Evolutionary conservation across 2,329 filamentous ascomycete genomes (phyloP).

Genomic region (Fusarium stilboides): DNA sequence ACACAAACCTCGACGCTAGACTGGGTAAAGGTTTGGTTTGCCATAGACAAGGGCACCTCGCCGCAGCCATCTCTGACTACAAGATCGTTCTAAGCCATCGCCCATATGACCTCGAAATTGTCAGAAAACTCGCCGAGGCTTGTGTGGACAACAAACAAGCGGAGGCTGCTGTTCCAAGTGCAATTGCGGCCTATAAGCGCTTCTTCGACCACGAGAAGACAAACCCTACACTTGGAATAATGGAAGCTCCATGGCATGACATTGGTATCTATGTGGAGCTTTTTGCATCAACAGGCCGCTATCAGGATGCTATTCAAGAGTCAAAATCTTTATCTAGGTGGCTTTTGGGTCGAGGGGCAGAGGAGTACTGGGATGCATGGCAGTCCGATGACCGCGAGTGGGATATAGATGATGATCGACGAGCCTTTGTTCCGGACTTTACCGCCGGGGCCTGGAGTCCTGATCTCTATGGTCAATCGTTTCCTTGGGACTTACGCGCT

Average conservation of each 20-base stretch:
- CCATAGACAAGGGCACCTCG: slow-evolving; percentile 68
- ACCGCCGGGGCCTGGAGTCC: slow-evolving; percentile 66
- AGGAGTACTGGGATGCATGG: slow-evolving; percentile 82
- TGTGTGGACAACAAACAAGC: slow-evolving; percentile 67
- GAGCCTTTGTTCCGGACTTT: slow-evolving; percentile 74
- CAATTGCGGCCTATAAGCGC: slow-evolving; percentile 64
- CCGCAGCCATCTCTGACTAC: slow-evolving; percentile 71
- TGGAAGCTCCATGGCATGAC: slow-evolving; percentile 79
- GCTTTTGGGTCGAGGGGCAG: slow-evolving; percentile 82
- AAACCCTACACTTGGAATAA: slow-evolving; percentile 52
- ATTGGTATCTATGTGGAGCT: slow-evolving; percentile 89
- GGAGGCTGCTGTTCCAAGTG: slow-evolving; percentile 56
- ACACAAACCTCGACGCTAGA: slow-evolving; percentile 70
- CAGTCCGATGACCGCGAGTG: slow-evolving; percentile 89
- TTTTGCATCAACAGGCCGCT: slow-evolving; percentile 75
- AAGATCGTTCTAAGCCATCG: slow-evolving; percentile 66
- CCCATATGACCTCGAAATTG: slow-evolving; percentile 68
- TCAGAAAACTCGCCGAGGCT: slow-evolving; percentile 71
- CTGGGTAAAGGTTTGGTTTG: slow-evolving; percentile 72
- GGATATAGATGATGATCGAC: slow-evolving; percentile 81
- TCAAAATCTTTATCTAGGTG: slow-evolving; percentile 84
- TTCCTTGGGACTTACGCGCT: slow-evolving; percentile 86
- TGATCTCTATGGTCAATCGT: slow-evolving; percentile 77
- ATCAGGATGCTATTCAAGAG: slow-evolving; percentile 75
- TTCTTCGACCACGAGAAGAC: slow-evolving; percentile 62